These are phyloP conservation scores for Larix kaempferi DNA, from an alignment of 75 land plant species.

Conservation along the genomic window DNA sequence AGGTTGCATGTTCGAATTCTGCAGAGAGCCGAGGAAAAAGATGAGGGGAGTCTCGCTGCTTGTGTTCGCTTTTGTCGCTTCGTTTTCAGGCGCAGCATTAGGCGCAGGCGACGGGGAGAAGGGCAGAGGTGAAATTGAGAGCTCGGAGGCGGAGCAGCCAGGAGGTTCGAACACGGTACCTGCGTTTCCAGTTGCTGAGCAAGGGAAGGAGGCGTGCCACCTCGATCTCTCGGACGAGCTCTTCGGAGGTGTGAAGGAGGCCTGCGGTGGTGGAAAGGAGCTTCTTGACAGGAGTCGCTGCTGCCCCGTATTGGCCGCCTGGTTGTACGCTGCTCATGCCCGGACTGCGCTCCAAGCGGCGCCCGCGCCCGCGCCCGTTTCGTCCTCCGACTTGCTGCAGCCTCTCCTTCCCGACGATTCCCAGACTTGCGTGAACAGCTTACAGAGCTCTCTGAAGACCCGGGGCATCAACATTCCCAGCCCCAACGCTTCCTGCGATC, in stretches of 20 bases:
- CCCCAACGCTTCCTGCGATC: constrained; percentile 67
- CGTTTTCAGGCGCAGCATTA: too few species aligned
- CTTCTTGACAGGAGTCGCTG: constrained; percentile 58
- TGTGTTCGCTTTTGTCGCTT: too few species aligned
- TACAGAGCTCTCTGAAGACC: constrained; percentile 44
- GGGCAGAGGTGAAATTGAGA: too few species aligned
- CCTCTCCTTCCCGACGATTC: constrained; percentile 76
- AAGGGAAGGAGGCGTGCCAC: constrained; percentile 34
- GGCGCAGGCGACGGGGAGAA: too few species aligned
- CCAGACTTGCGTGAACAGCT: constrained; percentile 58
- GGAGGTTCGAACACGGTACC: constrained; percentile 32
- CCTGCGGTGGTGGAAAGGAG: constrained; percentile 30
- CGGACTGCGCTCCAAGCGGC: constrained; percentile 38
- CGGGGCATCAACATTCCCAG: constrained; percentile 39
- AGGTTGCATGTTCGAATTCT: too few species aligned
- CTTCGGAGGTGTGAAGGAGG: constrained; percentile 69
- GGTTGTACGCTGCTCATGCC: constrained; percentile 78
- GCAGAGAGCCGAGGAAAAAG: too few species aligned
- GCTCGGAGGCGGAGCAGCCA: too few species aligned
- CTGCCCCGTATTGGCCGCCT: constrained; percentile 86
- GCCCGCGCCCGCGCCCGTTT: constrained; percentile 2
- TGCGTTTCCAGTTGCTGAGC: constrained; percentile 39
- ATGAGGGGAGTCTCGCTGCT: too few species aligned
- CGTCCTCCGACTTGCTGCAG: neutral
- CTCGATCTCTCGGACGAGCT: constrained; percentile 66